These are phyloP conservation scores for Climacium dendroides DNA, from an alignment of 225 moss, liverwort and hornwort species.

Conservation along the genomic window DNA sequence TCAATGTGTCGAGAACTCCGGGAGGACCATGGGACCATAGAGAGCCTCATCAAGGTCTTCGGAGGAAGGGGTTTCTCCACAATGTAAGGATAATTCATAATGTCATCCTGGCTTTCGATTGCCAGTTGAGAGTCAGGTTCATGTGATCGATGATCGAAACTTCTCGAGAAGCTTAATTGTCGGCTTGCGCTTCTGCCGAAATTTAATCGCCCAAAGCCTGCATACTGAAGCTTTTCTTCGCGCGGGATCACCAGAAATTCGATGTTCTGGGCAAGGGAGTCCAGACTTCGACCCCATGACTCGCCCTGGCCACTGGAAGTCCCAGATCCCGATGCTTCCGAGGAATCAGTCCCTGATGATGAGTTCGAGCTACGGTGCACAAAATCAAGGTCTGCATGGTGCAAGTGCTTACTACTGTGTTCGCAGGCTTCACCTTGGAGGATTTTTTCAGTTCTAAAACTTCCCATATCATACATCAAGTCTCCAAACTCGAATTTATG, in stretches of 20 bases:
- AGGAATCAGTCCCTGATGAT: constrained; percentile 30
- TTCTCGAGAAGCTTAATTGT: constrained; percentile 24
- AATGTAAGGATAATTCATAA: constrained; percentile 46
- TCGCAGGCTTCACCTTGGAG: constrained; percentile 35
- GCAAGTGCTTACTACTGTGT: constrained; percentile 12
- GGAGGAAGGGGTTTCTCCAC: constrained; percentile 48
- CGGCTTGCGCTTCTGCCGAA: constrained; percentile 12
- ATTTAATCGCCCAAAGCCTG: constrained; percentile 34
- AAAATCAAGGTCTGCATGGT: constrained; percentile 20
- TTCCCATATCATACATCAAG: constrained; percentile 45
- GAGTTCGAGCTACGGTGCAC: constrained; percentile 21
- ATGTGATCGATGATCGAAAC: constrained; percentile 11
- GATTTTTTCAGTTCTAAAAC: constrained; percentile 22
- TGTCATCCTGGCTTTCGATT: constrained; percentile 22
- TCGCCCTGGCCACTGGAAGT: constrained; percentile 39
- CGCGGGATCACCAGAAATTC: constrained; percentile 30
- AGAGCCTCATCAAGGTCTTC: constrained; percentile 43
- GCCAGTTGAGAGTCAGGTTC: constrained; percentile 14
- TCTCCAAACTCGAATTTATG: constrained; percentile 63
- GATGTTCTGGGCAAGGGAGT: constrained; percentile 52
- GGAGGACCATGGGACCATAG: constrained; percentile 45
- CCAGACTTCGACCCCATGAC: constrained; percentile 82
- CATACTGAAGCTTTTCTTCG: constrained; percentile 3
- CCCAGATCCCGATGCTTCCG: constrained; percentile 43
- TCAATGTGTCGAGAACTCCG: constrained; percentile 67